Base-by-base conservation (phyloP, 1,139 yeast species). In the Suhomyces taliae region DNA sequence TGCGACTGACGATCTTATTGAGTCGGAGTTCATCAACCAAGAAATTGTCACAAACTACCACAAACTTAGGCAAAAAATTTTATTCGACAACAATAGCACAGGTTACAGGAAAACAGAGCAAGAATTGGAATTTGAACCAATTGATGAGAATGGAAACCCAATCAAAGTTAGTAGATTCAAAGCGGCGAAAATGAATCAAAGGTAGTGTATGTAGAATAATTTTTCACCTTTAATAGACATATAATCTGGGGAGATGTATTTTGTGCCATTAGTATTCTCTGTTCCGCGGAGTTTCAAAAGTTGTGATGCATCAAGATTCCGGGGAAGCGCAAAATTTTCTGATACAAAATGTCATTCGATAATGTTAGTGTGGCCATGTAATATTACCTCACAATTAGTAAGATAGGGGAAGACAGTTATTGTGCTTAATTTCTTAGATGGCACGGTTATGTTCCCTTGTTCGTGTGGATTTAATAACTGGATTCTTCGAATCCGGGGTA, bases 131-230 rank as follows among this genome's bases (percentile, higher is more conserved):
- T 61, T 81, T 14, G 95, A 87, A 57, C 90, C 90, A 0, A 69
- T 87, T n/a, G 91, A 87, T 55, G 86, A 82, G 49, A 63, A 70
- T 36, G 90, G 89, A 0, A 78, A 81, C 45, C 82, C 83, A 0
- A 57, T 78, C 10, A 82, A 72, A 52, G 67, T 81, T 1, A 87
- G 95, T 58, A 69, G 90, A 44, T 89, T 89, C 63, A 87, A 76
- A 56, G 80, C 87, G n/a, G 84, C 87, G 15, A 65, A 74, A 43
- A 47, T 64, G 47, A 41, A 37, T 27, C 33, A 26, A 5, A 26
- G 15, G 10, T 27, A 14, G 19, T 5, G 10, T 14, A 29, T 29
- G n/a, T 11, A 29, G 9, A 29, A 11, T 9, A 29, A 9, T 9
- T 29, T 29, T 29, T 29, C 5, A 9, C n/a, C n/a, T 9, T 9